phyloP scores from a whole-genome alignment of 2,329 filamentous ascomycete genomes.

The Trichoderma sp. region DNA sequence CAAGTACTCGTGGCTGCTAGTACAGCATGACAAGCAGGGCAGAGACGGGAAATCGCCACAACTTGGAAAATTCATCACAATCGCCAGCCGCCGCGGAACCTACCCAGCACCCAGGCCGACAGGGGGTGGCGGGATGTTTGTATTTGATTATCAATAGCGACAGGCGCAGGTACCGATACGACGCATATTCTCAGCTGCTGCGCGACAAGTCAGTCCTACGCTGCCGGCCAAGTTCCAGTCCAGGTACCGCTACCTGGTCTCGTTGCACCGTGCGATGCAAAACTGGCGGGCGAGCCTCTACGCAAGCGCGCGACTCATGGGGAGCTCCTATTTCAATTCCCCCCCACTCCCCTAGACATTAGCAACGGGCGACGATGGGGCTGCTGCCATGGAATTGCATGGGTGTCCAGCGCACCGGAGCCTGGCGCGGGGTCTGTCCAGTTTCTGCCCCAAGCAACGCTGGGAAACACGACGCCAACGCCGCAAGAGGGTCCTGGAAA shows the following conservation, averaged over 20 bases:
- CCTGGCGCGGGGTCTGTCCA: constrained; percentile 18
- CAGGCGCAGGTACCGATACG: neutral
- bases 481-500: neutral
- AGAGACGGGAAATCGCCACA: neutral
- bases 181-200: neutral
- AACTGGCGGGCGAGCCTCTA: neutral
- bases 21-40: neutral
- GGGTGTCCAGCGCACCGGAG: constrained; percentile 20
- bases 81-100: neutral
- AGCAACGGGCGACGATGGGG: constrained; percentile 19
- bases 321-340: neutral
- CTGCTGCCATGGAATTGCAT: neutral
- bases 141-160: neutral
- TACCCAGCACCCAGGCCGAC: neutral
- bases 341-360: constrained; percentile 2
- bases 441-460: neutral
- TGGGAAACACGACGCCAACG: constrained; percentile 1
- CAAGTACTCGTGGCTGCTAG: neutral
- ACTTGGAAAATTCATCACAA: neutral
- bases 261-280: neutral
- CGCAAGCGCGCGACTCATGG: constrained; percentile 15
- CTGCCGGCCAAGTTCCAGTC: neutral
- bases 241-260: neutral
- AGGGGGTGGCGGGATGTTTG: neutral
- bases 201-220: neutral